Evolutionary conservation across 1,284 basidiomycete genomes (phyloP).

Genomic region (Golubevia pallescens): DNA sequence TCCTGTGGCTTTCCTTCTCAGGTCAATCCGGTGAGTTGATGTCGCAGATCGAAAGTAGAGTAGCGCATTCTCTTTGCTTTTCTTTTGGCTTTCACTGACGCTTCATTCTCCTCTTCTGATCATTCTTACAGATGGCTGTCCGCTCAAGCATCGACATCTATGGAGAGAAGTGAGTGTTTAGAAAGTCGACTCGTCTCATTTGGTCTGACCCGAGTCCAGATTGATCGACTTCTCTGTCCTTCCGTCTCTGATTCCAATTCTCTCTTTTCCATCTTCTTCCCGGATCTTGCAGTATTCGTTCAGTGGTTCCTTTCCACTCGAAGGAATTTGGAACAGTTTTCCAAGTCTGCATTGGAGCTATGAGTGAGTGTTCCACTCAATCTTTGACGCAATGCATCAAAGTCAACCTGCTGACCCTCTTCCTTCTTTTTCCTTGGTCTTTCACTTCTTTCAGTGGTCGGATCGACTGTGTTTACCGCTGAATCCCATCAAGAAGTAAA

Average conservation of each 20-base stretch:
- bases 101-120: no score
- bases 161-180: slow-evolving; percentile 91
- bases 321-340: slow-evolving; percentile 22
- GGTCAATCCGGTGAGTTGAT: no score
- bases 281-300: slow-evolving; percentile 20
- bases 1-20: no score
- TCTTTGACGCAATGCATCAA: background rate
- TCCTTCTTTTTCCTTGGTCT: slow-evolving; percentile 28
- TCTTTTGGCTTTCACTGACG: no score
- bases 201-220: no score
- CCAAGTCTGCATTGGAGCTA: slow-evolving; percentile 31
- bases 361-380: no score
- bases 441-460: slow-evolving; percentile 65
- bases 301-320: slow-evolving; percentile 39
- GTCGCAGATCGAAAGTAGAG: no score
- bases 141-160: slow-evolving; percentile 77
- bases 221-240: no score
- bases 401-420: slow-evolving; percentile 2
- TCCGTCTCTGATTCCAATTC: slow-evolving; percentile 79
- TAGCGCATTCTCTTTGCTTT: background rate
- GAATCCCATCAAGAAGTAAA: slow-evolving; percentile 78
- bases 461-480: slow-evolving; percentile 78
- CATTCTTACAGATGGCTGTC: background rate
- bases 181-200: no score
- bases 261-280: slow-evolving; percentile 85